phyloP scores from a whole-genome alignment of 345 rosid species.

The Mangifera indica region DNA sequence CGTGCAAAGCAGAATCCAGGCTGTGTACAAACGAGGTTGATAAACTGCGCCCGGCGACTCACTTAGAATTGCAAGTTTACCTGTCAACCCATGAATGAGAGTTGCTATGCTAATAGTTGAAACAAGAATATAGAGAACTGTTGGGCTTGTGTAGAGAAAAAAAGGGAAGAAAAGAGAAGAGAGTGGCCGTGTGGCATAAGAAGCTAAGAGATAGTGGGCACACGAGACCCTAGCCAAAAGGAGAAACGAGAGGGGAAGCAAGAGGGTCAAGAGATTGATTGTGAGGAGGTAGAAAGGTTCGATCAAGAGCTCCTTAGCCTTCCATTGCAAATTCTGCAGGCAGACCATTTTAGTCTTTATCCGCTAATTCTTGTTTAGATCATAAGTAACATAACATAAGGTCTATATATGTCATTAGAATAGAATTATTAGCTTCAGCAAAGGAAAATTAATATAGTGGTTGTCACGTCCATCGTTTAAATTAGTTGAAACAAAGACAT shows the following conservation, averaged over 20 bases:
- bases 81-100: constrained; percentile 55
- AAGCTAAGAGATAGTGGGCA: constrained; percentile 28
- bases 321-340: constrained; percentile 18
- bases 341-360: constrained; percentile 14
- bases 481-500: constrained; percentile 23
- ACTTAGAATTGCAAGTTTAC: constrained; percentile 32
- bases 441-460: constrained; percentile 36
- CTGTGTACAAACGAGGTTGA: constrained; percentile 37
- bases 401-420: background rate
- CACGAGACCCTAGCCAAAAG: constrained; percentile 58
- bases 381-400: constrained; percentile 1
- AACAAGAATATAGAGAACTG: constrained; percentile 42
- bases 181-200: constrained; percentile 4
- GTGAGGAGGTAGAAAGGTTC: constrained; percentile 50
- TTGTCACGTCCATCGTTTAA: constrained; percentile 56
- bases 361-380: background rate
- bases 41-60: constrained; percentile 25
- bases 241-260: constrained; percentile 73
- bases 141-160: constrained; percentile 33
- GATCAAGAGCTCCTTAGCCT: constrained; percentile 2
- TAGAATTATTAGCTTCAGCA: background rate
- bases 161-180: constrained; percentile 30
- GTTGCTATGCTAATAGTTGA: constrained; percentile 47
- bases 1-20: constrained; percentile 60
- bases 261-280: constrained; percentile 54